phyloP scores from a whole-genome alignment of 2,329 filamentous ascomycete species.

The Hypomyces perniciosus region DNA sequence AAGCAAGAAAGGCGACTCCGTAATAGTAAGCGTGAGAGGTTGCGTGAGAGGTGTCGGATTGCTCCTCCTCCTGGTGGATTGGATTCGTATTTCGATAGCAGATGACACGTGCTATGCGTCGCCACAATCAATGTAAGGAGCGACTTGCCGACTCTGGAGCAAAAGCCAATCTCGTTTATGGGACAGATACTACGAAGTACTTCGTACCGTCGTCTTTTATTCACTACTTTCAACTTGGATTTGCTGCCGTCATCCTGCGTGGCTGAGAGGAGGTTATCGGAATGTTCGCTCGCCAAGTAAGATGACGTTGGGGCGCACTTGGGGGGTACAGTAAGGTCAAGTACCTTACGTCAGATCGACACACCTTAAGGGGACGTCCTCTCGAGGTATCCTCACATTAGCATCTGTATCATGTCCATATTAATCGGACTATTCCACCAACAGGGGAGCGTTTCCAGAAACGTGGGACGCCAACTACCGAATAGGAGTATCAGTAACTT shows the following conservation, averaged over 20 bases:
- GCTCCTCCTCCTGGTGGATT: too few species aligned
- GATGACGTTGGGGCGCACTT: background rate
- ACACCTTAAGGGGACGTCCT: background rate
- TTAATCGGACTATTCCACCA: background rate
- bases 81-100: background rate
- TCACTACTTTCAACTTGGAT: too few species aligned
- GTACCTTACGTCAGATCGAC: constrained; percentile 5
- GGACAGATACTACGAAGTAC: too few species aligned
- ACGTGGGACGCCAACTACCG: background rate
- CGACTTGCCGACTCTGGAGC: too few species aligned
- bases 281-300: background rate
- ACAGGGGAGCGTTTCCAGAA: background rate
- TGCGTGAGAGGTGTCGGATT: too few species aligned
- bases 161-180: too few species aligned
- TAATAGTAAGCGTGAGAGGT: background rate
- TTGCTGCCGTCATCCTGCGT: too few species aligned
- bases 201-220: too few species aligned
- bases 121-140: too few species aligned
- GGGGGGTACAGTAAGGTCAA: background rate
- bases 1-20: background rate
- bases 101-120: constrained; percentile 4
- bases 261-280: background rate
- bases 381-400: background rate
- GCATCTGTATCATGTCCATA: background rate
- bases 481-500: too few species aligned